Evolutionary conservation across 176 grass and related monocot species (phyloP).

Genomic region (Musa troglodytarum): DNA sequence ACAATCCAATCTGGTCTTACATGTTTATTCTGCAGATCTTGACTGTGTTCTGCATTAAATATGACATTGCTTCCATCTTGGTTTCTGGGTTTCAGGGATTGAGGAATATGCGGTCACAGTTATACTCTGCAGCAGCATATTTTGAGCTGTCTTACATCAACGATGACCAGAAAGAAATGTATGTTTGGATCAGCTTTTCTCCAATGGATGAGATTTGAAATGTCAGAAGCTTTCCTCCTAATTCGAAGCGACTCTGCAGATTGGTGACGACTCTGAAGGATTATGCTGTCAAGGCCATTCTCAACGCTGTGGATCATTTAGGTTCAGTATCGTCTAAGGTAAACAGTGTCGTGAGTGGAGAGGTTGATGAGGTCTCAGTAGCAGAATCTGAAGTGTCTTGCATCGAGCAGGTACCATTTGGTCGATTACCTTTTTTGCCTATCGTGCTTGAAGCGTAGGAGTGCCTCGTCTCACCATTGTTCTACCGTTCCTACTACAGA

Average conservation of each 20-base stretch:
- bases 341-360: slow-evolving; percentile 72
- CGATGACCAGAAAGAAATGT: slow-evolving; percentile 70
- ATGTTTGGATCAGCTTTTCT: slow-evolving; percentile 25
- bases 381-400: slow-evolving; percentile 67
- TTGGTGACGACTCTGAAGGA: slow-evolving; percentile 81
- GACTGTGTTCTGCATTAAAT: no score
- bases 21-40: no score
- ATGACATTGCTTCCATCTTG: no score
- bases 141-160: slow-evolving; percentile 89
- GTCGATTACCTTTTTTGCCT: neutral
- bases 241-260: slow-evolving; percentile 28
- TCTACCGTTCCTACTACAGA: slow-evolving; percentile 43
- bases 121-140: slow-evolving; percentile 92
- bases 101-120: slow-evolving; percentile 85
- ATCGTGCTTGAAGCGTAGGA: neutral
- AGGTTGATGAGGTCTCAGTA: slow-evolving; percentile 56
- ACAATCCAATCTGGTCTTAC: no score
- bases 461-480: neutral
- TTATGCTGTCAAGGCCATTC: slow-evolving; percentile 81
- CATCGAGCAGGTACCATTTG: slow-evolving; percentile 62
- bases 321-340: slow-evolving; percentile 95
- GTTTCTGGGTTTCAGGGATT: slow-evolving; percentile 48
- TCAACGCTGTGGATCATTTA: slow-evolving; percentile 90
- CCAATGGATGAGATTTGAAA: slow-evolving; percentile 2
- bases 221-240: slow-evolving; percentile 11